These are phyloP conservation scores for Colletotrichum kahawae DNA, from an alignment of 2,329 filamentous ascomycete genomes.

Conservation along the genomic window DNA sequence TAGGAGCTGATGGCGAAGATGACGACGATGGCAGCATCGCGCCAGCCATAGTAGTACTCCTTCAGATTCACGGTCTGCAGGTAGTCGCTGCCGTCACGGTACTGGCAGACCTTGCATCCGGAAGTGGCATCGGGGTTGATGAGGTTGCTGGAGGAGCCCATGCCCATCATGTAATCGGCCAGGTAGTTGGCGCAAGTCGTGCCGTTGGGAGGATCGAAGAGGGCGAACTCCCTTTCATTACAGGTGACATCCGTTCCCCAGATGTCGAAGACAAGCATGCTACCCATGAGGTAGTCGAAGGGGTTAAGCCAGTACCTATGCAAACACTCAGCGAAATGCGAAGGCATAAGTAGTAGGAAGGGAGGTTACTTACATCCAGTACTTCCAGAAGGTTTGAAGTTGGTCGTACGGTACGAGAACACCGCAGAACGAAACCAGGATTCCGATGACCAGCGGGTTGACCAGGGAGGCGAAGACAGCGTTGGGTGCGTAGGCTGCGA, in stretches of 20 bases:
- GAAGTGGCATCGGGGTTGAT: slow-evolving; percentile 63
- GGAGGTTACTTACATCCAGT: slow-evolving; percentile 48
- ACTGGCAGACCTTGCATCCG: slow-evolving; percentile 67
- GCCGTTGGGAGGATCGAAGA: slow-evolving; percentile 54
- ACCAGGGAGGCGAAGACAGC: slow-evolving; percentile 63
- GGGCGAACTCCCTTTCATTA: slow-evolving; percentile 51
- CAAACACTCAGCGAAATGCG: not conserved
- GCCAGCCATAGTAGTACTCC: slow-evolving; percentile 69
- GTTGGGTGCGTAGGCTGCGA: slow-evolving; percentile 68
- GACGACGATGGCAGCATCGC: slow-evolving; percentile 65
- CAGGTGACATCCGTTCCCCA: slow-evolving; percentile 55
- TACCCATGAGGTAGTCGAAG: slow-evolving; percentile 66
- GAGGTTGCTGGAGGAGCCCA: slow-evolving; percentile 55
- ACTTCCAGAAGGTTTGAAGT: slow-evolving; percentile 70
- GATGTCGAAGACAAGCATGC: slow-evolving; percentile 56
- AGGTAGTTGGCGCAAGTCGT: slow-evolving; percentile 66
- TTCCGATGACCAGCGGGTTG: slow-evolving; percentile 60
- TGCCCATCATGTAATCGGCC: slow-evolving; percentile 50
- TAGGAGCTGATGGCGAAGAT: slow-evolving; percentile 63
- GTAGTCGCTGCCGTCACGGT: slow-evolving; percentile 62
- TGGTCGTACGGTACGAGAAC: slow-evolving; percentile 71
- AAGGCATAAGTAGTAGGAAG: rapidly evolving
- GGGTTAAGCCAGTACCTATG: slow-evolving; percentile 44
- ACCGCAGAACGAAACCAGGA: slow-evolving; percentile 75
- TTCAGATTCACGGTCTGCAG: slow-evolving; percentile 62